Evolutionary conservation across 208 protist genomes (phyloP).

Genomic region (Acanthamoeba castellanii): DNA sequence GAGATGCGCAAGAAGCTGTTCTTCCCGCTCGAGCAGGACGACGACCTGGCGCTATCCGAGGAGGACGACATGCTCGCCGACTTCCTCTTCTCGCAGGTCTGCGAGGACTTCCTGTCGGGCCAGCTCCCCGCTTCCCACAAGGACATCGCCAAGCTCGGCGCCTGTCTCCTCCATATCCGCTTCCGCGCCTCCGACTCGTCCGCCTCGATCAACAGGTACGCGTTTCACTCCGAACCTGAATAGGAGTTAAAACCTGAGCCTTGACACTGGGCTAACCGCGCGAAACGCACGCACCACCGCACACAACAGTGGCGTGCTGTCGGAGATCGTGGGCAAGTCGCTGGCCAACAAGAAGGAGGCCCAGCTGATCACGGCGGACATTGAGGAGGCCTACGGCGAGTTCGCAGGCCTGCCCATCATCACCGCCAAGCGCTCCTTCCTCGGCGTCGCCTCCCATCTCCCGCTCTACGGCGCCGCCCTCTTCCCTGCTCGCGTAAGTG

Average conservation of each 20-base stretch:
- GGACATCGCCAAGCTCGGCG: slow-evolving; percentile 6
- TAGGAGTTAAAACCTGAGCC: neutral
- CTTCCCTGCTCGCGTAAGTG: neutral
- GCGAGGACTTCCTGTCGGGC: slow-evolving; percentile 43
- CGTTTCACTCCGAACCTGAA: neutral
- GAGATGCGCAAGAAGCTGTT: slow-evolving; percentile 63
- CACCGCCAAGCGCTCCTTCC: slow-evolving; percentile 50
- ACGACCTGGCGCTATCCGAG: neutral
- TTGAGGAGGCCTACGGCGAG: slow-evolving; percentile 29
- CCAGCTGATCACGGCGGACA: neutral
- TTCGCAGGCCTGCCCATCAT: slow-evolving; percentile 35
- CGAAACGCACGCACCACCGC: no score
- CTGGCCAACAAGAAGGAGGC: slow-evolving; percentile 40
- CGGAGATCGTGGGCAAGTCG: slow-evolving; percentile 35
- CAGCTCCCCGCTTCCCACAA: slow-evolving; percentile 1
- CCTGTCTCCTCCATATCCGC: slow-evolving; percentile 1
- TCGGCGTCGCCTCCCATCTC: neutral
- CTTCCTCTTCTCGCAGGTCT: slow-evolving; percentile 63
- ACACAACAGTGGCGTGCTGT: neutral
- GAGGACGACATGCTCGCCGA: slow-evolving; percentile 50
- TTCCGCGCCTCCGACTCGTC: neutral
- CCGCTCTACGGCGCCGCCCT: slow-evolving; percentile 34
- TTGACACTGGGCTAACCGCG: neutral
- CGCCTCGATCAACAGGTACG: slow-evolving; percentile 10
- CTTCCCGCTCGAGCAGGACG: slow-evolving; percentile 1